A percentile compares a stretch with the other conserved stretches of the same genome.
phyloP scores from a whole-genome alignment of 2,329 filamentous ascomycete genomes.

The Neoascochyta sp. region DNA sequence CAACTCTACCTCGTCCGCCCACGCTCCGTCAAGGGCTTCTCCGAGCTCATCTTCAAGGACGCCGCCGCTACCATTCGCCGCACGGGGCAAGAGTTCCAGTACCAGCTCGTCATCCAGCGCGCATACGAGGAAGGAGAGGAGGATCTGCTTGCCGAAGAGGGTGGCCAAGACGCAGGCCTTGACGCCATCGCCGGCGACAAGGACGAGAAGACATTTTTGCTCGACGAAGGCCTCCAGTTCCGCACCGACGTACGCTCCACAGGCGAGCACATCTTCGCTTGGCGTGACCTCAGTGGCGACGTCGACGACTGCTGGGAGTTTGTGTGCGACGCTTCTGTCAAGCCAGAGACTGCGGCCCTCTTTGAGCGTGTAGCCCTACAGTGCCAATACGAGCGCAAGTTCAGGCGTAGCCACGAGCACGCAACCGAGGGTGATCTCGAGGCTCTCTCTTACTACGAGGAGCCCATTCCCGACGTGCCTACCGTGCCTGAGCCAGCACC shows the following conservation, averaged over 20 bases:
- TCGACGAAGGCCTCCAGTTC: slow-evolving; percentile 89
- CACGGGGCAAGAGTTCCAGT: slow-evolving; percentile 93
- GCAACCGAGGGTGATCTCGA: slow-evolving; percentile 77
- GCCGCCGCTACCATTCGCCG: slow-evolving; percentile 85
- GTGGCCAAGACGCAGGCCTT: slow-evolving; percentile 73
- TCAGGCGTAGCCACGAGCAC: slow-evolving; percentile 71
- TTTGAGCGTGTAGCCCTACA: slow-evolving; percentile 82
- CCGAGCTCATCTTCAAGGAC: slow-evolving; percentile 98
- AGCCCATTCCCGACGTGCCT: slow-evolving; percentile 58
- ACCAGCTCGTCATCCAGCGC: slow-evolving; percentile 92
- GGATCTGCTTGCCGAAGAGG: slow-evolving; percentile 83
- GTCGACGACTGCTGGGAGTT: slow-evolving; percentile 96
- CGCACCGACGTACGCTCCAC: slow-evolving; percentile 76
- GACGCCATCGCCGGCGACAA: slow-evolving; percentile 75
- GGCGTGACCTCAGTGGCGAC: slow-evolving; percentile 93
- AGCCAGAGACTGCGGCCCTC: slow-evolving; percentile 66
- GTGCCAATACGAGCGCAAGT: slow-evolving; percentile 98
- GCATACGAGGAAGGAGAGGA: slow-evolving; percentile 98
- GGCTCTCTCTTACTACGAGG: slow-evolving; percentile 75
- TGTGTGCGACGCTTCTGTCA: slow-evolving; percentile 76
- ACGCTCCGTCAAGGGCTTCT: slow-evolving; percentile 93
- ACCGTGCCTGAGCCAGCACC: slow-evolving; percentile 44
- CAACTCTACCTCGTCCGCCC: slow-evolving; percentile 97
- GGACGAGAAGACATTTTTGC: slow-evolving; percentile 94
- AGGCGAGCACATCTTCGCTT: slow-evolving; percentile 83